Percentiles rank a stretch among this genome's conserved stretches.
phyloP scores from a whole-genome alignment of 148 eudicot genomes.

The Chenopodium album region DNA sequence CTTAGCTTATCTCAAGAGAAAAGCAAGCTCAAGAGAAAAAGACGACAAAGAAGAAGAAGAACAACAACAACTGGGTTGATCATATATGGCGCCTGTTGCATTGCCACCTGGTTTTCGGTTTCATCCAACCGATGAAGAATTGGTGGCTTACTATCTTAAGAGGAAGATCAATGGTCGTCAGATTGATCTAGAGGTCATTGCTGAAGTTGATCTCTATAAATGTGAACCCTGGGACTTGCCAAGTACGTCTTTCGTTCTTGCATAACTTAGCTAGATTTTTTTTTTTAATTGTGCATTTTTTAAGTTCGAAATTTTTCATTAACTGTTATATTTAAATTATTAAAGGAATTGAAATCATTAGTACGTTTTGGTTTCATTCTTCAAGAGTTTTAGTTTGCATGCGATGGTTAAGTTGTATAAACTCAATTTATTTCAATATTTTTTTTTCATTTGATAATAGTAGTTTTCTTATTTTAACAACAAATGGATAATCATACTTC shows the following conservation, averaged over 20 bases:
- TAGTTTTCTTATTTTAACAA: too few relatives aligned
- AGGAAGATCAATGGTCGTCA: conserved; percentile 14
- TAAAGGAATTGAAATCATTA: too few relatives aligned
- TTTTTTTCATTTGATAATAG: too few relatives aligned
- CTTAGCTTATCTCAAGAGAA: conserved; percentile 8
- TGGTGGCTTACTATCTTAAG: conserved; percentile 20
- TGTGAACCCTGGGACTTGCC: conserved; percentile 25
- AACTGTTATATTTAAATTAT: too few relatives aligned
- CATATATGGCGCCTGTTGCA: conserved; percentile 9
- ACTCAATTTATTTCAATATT: too few relatives aligned
- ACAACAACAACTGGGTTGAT: neutral
- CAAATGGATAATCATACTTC: too few relatives aligned
- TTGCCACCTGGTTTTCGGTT: conserved; percentile 14
- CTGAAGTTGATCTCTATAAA: conserved; percentile 19
- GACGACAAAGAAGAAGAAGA: neutral
- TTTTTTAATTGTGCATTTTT: neutral
- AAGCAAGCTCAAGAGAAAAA: neutral
- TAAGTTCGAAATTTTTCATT: too few relatives aligned
- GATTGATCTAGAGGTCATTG: conserved; percentile 3
- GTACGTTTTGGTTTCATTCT: too few relatives aligned
- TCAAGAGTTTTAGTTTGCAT: too few relatives aligned
- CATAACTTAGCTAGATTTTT: neutral
- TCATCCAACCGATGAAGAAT: conserved; percentile 17
- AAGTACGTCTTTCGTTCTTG: neutral
- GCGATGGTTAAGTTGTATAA: too few relatives aligned